A percentile compares a stretch with the other conserved stretches of the same genome.
Evolutionary conservation across 169 alveolate genomes (phyloP).

Genomic region (Eimeria mitis): DNA sequence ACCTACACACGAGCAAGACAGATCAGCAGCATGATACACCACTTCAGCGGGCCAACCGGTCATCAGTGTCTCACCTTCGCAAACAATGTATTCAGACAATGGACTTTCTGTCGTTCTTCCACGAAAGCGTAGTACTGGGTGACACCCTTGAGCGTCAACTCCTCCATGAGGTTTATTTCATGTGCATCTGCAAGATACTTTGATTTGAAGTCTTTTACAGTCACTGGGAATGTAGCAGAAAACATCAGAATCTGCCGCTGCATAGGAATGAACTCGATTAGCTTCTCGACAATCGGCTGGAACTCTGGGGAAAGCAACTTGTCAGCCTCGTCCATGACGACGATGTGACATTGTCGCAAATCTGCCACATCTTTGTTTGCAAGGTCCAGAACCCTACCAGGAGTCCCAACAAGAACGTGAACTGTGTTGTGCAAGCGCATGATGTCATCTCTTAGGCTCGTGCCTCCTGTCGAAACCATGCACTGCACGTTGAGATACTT

Average conservation of each 20-base stretch:
- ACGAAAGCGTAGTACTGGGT: constrained; percentile 99
- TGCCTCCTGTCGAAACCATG: constrained; percentile 99
- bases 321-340: constrained; percentile 99
- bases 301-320: constrained; percentile 98
- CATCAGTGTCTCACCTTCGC: constrained; percentile 88
- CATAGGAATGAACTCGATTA: constrained; percentile 95
- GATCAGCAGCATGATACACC: background rate
- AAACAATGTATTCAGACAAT: constrained; percentile 98
- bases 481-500: constrained; percentile 98
- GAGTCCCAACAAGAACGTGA: constrained; percentile 99
- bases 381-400: constrained; percentile 99
- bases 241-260: constrained; percentile 97
- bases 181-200: constrained; percentile 98
- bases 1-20: background rate
- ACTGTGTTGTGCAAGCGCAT: constrained; percentile 97
- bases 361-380: constrained; percentile 97
- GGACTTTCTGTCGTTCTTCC: constrained; percentile 99
- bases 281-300: constrained; percentile 97
- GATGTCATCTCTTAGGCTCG: constrained; percentile 98
- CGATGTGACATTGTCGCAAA: constrained; percentile 92
- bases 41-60: background rate
- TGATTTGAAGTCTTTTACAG: constrained; percentile 97
- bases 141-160: constrained; percentile 99
- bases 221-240: constrained; percentile 99
- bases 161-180: constrained; percentile 99